Conservation (phyloP, 306 rosid genomes). For the Prunus armeniaca region DNA sequence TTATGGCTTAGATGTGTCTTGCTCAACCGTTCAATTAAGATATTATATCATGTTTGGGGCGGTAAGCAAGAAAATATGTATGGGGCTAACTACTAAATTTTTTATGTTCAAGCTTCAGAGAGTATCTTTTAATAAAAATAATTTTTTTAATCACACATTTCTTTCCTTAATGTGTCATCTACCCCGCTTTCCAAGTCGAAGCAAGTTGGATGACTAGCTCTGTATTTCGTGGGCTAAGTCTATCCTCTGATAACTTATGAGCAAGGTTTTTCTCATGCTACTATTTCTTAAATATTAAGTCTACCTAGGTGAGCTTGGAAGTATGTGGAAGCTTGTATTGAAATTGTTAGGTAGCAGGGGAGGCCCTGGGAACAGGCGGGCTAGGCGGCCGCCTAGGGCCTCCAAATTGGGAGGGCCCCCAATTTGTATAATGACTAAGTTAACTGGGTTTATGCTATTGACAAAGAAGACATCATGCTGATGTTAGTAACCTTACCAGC, state of each 20-base stretch:
- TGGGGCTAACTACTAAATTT: not conserved
- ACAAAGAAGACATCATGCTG: slow-evolving; percentile 1
- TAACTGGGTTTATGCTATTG: not conserved
- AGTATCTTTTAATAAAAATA: not conserved
- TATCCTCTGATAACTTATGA: not conserved
- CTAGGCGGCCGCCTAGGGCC: too few relatives aligned
- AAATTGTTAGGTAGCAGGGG: not conserved
- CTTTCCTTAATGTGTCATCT: not conserved
- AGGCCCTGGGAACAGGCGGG: too few relatives aligned
- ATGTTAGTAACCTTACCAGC: not conserved
- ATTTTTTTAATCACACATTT: not conserved
- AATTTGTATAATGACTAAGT: not conserved
- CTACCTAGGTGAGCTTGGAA: not conserved
- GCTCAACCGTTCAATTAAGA: slow-evolving; percentile 10
- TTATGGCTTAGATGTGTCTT: slow-evolving; percentile 23
- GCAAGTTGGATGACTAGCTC: not conserved
- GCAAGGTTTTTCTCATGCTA: not conserved
- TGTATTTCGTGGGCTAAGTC: not conserved
- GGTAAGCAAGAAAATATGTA: slow-evolving; percentile 15
- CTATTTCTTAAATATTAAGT: not conserved
- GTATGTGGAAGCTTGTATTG: not conserved
- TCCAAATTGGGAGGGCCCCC: too few relatives aligned
- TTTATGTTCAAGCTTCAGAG: not conserved
- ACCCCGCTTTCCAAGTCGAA: not conserved
- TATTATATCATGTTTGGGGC: not conserved